These are phyloP conservation scores for Hypholoma sublateritium DNA, from an alignment of 768 basidiomycete species.

Conservation along the genomic window DNA sequence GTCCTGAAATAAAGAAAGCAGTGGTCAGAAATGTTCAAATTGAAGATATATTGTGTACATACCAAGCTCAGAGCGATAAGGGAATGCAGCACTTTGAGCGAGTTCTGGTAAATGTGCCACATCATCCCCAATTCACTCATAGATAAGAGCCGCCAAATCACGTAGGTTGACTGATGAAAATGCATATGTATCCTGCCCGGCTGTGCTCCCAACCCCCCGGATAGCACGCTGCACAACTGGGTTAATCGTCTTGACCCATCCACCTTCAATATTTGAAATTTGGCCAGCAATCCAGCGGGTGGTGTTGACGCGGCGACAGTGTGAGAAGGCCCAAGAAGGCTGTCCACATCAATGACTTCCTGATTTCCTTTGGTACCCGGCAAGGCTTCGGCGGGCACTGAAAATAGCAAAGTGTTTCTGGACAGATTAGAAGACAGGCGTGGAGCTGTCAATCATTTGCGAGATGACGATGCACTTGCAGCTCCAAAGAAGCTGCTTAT, in stretches of 20 bases:
- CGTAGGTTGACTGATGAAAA: slow-evolving; percentile 1
- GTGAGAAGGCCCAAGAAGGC: neutral
- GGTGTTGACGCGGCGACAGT: neutral
- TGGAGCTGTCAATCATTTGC: neutral
- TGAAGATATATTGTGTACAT: neutral
- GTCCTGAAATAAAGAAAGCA: neutral
- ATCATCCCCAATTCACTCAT: neutral
- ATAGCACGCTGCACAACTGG: slow-evolving; percentile 1
- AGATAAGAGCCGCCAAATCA: neutral
- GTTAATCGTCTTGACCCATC: slow-evolving; percentile 5
- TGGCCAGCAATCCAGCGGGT: neutral
- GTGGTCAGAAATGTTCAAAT: too few relatives aligned
- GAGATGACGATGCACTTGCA: neutral
- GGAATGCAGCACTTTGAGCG: slow-evolving; percentile 4
- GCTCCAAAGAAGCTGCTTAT: neutral
- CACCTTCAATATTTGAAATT: slow-evolving; percentile 7
- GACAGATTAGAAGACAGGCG: neutral
- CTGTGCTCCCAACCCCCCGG: neutral
- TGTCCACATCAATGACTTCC: neutral
- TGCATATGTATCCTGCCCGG: slow-evolving; percentile 6
- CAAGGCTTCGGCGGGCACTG: neutral
- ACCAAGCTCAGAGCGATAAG: slow-evolving; percentile 7
- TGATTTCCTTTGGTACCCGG: neutral
- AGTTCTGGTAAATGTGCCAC: neutral
- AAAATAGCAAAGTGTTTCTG: neutral